phyloP scores from a whole-genome alignment of 176 grass and related monocot species.

The Oryza officinalis region DNA sequence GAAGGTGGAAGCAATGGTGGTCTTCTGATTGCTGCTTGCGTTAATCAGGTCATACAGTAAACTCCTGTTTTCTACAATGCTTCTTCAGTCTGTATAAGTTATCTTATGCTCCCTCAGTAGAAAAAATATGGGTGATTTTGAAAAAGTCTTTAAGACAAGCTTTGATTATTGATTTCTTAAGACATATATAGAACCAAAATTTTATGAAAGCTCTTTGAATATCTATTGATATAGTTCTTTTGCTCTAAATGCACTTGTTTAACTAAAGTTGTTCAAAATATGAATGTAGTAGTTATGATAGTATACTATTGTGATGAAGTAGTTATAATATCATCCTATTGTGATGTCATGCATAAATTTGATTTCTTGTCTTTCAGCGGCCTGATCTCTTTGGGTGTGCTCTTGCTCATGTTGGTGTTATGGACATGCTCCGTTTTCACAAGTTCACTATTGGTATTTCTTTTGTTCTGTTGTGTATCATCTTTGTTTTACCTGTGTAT shows the following conservation, averaged over 20 bases:
- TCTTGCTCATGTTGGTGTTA: conserved; percentile 93
- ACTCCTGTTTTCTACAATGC: too few relatives aligned
- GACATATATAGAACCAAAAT: not conserved
- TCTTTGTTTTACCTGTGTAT: conserved; percentile 19
- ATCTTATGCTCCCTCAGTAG: not conserved
- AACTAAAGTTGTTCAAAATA: not conserved
- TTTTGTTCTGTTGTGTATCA: conserved; percentile 21
- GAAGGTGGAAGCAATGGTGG: conserved; percentile 97
- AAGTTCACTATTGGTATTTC: conserved; percentile 90
- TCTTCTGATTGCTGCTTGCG: conserved; percentile 90
- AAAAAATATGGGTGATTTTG: not conserved
- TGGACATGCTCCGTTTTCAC: conserved; percentile 99
- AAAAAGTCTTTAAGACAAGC: not conserved
- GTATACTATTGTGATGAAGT: too few relatives aligned
- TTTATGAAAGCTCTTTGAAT: not conserved
- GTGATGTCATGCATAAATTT: conserved; percentile 19
- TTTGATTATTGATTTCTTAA: not conserved
- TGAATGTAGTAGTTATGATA: too few relatives aligned
- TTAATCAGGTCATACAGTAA: conserved; percentile 68
- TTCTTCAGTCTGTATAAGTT: conserved; percentile 11
- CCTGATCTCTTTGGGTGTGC: conserved; percentile 96
- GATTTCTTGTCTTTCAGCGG: conserved; percentile 49
- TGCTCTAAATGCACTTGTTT: not conserved
- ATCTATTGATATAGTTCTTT: not conserved
- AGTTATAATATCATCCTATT: not conserved